These are phyloP conservation scores for Colletotrichum graminicola DNA, from an alignment of 2,329 filamentous ascomycete species.

Conservation along the genomic window DNA sequence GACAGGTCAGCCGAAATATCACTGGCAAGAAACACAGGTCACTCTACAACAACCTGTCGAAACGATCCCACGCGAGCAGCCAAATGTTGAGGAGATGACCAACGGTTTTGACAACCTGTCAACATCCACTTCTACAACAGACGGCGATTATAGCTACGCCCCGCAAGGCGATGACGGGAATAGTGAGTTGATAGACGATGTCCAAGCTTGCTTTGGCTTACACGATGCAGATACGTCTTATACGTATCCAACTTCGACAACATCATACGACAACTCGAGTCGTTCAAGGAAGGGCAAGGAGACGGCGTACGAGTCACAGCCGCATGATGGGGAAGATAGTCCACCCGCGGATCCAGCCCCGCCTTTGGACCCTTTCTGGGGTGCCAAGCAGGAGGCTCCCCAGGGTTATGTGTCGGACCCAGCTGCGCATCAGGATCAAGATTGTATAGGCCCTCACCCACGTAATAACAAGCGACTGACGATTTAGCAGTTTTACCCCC, in stretches of 20 bases:
- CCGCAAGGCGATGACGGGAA: not conserved
- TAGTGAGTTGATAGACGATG: not conserved
- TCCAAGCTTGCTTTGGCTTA: constrained; percentile 1
- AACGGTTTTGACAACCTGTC: constrained; percentile 27
- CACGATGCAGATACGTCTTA: constrained; percentile 4
- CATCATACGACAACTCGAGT: constrained; percentile 13
- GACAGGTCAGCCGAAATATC: constrained; percentile 45
- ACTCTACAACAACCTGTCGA: constrained; percentile 38
- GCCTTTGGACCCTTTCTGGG: constrained; percentile 34
- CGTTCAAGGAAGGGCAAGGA: constrained; percentile 33
- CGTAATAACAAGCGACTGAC: not conserved
- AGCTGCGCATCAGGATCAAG: constrained; percentile 10
- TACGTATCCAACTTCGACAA: constrained; percentile 8
- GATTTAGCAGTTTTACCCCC: not conserved
- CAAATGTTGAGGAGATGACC: constrained; percentile 44
- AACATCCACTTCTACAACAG: constrained; percentile 6
- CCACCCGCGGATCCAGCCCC: constrained; percentile 6
- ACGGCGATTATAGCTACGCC: constrained; percentile 23
- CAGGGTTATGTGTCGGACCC: not conserved
- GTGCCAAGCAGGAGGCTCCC: constrained; percentile 5
- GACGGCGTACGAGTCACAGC: constrained; percentile 15
- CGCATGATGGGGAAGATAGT: constrained; percentile 9
- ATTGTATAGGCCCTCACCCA: not conserved
- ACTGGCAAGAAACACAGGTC: constrained; percentile 44
- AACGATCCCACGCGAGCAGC: constrained; percentile 45